phyloP scores from a whole-genome alignment of 106 monocot genomes.

The Acorus gramineus region DNA sequence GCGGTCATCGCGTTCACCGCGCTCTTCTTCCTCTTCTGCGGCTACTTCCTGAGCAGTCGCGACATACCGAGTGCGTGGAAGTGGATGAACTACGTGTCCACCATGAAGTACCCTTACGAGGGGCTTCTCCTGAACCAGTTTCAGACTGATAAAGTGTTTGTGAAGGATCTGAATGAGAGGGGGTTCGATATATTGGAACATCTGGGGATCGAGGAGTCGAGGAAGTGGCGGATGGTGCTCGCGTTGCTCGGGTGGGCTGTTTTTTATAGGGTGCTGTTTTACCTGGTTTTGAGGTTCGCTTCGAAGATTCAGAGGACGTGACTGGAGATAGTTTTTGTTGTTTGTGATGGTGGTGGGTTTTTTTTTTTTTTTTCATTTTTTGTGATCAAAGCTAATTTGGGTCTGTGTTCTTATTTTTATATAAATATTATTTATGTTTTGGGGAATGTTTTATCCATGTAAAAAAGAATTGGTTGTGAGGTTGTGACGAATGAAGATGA shows the following conservation, averaged over 20 bases:
- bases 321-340: background rate
- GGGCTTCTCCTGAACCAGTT: slow-evolving; percentile 40
- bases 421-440: too few relatives aligned
- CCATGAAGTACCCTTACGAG: slow-evolving; percentile 41
- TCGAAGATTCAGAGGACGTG: slow-evolving; percentile 29
- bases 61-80: slow-evolving; percentile 26
- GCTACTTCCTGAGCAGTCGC: slow-evolving; percentile 30
- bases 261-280: slow-evolving; percentile 25
- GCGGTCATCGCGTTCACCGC: slow-evolving; percentile 35
- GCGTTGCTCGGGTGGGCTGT: slow-evolving; percentile 29
- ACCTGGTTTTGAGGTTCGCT: slow-evolving; percentile 21
- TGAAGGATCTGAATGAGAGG: slow-evolving; percentile 1
- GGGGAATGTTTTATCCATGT: too few relatives aligned
- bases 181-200: slow-evolving; percentile 12
- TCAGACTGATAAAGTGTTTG: background rate
- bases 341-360: too few relatives aligned
- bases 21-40: slow-evolving; percentile 38
- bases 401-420: too few relatives aligned
- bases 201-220: slow-evolving; percentile 2
- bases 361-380: too few relatives aligned
- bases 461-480: too few relatives aligned
- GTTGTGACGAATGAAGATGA: too few relatives aligned
- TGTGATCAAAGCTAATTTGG: too few relatives aligned
- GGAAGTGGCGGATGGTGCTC: slow-evolving; percentile 27
- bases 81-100: slow-evolving; percentile 37